Conservation (phyloP, 176 grass and related monocot species). For the Calamus simplicifolius region DNA sequence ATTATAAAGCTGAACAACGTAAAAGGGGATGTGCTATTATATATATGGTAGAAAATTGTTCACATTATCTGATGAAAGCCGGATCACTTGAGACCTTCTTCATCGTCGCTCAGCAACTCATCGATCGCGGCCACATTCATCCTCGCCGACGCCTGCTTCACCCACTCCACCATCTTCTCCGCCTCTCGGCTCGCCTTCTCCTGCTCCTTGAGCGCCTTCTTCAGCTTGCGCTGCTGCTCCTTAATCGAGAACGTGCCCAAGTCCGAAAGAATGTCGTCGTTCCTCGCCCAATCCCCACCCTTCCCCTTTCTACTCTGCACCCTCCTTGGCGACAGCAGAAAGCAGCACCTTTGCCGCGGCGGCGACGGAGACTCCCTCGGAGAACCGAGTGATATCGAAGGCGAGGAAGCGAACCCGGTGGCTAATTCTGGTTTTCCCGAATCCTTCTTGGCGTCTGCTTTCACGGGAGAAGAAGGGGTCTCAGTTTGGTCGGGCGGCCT, state of each 20-base stretch:
- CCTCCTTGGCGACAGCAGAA: conserved; percentile 61
- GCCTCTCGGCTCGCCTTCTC: conserved; percentile 65
- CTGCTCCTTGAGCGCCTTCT: conserved; percentile 79
- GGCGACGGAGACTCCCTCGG: conserved; percentile 16
- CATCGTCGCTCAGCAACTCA: conserved; percentile 57
- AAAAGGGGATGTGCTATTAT: too few species aligned
- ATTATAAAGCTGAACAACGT: too few species aligned
- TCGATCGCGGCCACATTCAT: conserved; percentile 58
- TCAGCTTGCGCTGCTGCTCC: conserved; percentile 65
- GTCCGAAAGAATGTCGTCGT: conserved; percentile 25
- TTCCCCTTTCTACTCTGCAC: conserved; percentile 13
- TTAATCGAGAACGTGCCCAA: conserved; percentile 22
- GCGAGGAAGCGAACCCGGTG: neutral
- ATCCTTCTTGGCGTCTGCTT: neutral
- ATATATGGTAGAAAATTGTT: too few species aligned
- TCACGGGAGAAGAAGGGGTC: too few species aligned
- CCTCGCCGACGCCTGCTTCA: conserved; percentile 62
- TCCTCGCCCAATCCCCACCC: conserved; percentile 48
- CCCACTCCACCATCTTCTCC: conserved; percentile 55
- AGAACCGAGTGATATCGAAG: neutral
- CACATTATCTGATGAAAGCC: too few species aligned
- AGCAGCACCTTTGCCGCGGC: conserved; percentile 54
- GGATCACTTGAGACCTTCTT: conserved; percentile 59
- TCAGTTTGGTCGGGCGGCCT: neutral
- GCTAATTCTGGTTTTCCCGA: neutral